These are phyloP conservation scores for Achaetomium macrosporum DNA, from an alignment of 2,329 filamentous ascomycete species.

Conservation along the genomic window DNA sequence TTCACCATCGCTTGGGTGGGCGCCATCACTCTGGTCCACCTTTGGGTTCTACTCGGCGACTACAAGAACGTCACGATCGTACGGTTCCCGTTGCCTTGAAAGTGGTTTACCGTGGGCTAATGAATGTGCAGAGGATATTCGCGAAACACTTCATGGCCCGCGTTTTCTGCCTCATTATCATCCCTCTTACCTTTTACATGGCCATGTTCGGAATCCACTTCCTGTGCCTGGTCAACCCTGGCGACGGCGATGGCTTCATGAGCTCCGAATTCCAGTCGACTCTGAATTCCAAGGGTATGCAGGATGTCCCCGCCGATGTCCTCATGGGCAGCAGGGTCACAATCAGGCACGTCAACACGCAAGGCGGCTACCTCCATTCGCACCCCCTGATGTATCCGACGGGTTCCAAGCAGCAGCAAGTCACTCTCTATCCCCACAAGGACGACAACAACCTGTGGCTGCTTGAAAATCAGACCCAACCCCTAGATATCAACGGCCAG, in stretches of 20 bases:
- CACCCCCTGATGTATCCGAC: conserved; percentile 96
- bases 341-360: conserved; percentile 92
- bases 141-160: conserved; percentile 92
- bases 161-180: conserved; percentile 82
- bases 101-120: background rate
- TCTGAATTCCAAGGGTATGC: conserved; percentile 93
- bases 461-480: conserved; percentile 93
- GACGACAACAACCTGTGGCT: conserved; percentile 97
- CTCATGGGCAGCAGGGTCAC: conserved; percentile 79
- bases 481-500: conserved; percentile 67
- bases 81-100: background rate
- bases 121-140: conserved; percentile 54
- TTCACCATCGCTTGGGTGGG: conserved; percentile 99
- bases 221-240: conserved; percentile 84
- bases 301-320: conserved; percentile 88
- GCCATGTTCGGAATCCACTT: conserved; percentile 98
- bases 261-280: conserved; percentile 98
- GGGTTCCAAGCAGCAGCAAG: conserved; percentile 97
- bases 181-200: conserved; percentile 87
- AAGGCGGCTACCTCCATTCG: conserved; percentile 95
- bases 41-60: conserved; percentile 93
- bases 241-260: conserved; percentile 98
- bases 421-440: conserved; percentile 97
- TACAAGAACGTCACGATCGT: conserved; percentile 70
- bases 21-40: conserved; percentile 78